Evolutionary conservation across 2,329 filamentous ascomycete genomes (phyloP).

Genomic region (Arthrobotrys musiformis): DNA sequence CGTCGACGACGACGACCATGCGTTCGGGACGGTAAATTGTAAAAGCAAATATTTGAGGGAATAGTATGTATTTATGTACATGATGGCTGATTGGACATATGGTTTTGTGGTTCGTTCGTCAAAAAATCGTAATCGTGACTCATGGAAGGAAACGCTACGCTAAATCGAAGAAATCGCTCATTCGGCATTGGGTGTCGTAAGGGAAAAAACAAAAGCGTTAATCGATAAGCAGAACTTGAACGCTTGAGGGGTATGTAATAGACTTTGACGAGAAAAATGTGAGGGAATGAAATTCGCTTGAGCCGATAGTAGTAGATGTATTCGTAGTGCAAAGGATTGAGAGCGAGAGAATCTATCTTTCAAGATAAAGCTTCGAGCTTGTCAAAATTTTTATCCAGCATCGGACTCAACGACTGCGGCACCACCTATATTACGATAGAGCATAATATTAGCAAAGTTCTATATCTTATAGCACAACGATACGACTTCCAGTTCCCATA

Average conservation of each 20-base stretch:
- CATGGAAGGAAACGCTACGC: constrained; percentile 4
- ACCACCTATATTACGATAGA: neutral
- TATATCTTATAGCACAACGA: neutral
- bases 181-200: neutral
- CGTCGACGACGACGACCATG: neutral
- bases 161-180: constrained; percentile 23
- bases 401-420: constrained; percentile 21
- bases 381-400: constrained; percentile 13
- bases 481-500: neutral
- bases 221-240: neutral
- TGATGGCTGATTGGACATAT: neutral
- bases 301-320: neutral
- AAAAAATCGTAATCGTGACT: constrained; percentile 14
- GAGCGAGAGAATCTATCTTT: neutral
- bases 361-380: neutral
- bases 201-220: neutral
- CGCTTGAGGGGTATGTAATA: neutral
- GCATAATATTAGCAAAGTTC: neutral
- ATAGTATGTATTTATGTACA: neutral
- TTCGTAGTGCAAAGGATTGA: too few relatives aligned
- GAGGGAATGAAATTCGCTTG: neutral
- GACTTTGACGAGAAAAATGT: neutral
- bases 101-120: neutral
- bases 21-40: neutral
- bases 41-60: neutral